Conservation (phyloP, 1,139 yeast genomes). For the Geotrichum histeridarum region DNA sequence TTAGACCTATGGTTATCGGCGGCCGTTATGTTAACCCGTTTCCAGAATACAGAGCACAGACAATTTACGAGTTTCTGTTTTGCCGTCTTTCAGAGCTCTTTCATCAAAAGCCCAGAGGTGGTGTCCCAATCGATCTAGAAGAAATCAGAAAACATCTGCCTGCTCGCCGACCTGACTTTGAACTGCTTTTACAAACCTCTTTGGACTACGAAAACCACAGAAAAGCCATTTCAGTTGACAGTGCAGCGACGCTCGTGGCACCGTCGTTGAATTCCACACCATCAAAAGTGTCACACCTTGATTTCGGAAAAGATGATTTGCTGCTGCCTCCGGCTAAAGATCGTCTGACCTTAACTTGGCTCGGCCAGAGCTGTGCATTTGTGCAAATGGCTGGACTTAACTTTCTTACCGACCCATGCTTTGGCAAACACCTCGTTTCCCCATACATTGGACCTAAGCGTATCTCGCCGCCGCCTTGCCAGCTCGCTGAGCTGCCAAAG, state of each 20-base stretch:
- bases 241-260: not conserved
- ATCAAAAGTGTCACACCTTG: not conserved
- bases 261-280: not conserved
- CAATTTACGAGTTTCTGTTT: conserved; percentile 74
- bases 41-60: conserved; percentile 84
- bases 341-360: conserved; percentile 73
- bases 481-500: conserved; percentile 55
- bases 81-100: conserved; percentile 68
- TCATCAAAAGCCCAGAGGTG: conserved; percentile 63
- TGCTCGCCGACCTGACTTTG: conserved; percentile 53
- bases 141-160: conserved; percentile 47
- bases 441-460: conserved; percentile 74
- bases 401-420: conserved; percentile 78
- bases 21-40: conserved; percentile 91
- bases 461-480: conserved; percentile 66
- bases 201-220: not conserved
- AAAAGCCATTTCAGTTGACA: not conserved
- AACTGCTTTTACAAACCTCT: conserved; percentile 37
- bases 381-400: conserved; percentile 68
- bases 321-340: conserved; percentile 36
- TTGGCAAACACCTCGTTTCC: conserved; percentile 62
- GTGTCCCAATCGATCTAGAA: conserved; percentile 54
- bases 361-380: conserved; percentile 85
- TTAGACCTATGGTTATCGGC: conserved; percentile 49
- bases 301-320: conserved; percentile 12